Base-by-base conservation (phyloP, 2,329 filamentous ascomycete species). In the Dothideomycetidae sp. region DNA sequence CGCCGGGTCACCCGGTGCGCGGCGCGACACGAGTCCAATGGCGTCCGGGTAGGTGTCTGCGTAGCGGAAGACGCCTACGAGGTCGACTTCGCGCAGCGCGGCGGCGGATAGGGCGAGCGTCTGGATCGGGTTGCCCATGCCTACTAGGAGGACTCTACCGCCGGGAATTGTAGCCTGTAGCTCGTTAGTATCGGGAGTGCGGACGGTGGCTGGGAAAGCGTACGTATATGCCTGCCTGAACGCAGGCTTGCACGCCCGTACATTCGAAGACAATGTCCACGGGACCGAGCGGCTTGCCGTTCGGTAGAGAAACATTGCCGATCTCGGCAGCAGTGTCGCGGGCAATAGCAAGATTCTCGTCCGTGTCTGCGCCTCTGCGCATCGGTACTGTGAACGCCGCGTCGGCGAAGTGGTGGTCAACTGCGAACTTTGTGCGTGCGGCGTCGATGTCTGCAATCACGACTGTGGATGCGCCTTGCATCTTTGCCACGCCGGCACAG, bases 91-190 rank as follows among this genome's bases (percentile, higher is more conserved):
- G 26, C 78, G 70, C 17, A 83, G 62, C 28, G 80, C 77, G 3
- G 79, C 79, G 4, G 77, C 75, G 5, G 75, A 80, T 31, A 86
- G 62, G 1, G 79, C 79, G 2, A 85, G 64, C 0, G 78, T 83
- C 54, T 84, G 78, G 36, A 83, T 70, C 0, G 80, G 79, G 4
- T 72, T 80, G 26, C 81, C 81, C 80, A 85, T 85, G 37, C 80
- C 81, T 15, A 86, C 78, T 54, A 85, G 75, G 54, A 85, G 68
- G 33, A 84, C 66, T 48, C 76, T 78, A 12, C 80, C 80, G 16
- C 80, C 81, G 0, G 79, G 67, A 41, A 68, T 68, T 7, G 78
- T 76, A 3, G 76, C 56, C 61, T 65, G 31, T 3, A 16, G 16
- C 12, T n/a, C 5, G 33, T 46, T 13, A 49, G 40, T 37, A n/a